Evolutionary conservation across 148 eudicot genomes (phyloP).

Genomic region (Linanthus parryae): DNA sequence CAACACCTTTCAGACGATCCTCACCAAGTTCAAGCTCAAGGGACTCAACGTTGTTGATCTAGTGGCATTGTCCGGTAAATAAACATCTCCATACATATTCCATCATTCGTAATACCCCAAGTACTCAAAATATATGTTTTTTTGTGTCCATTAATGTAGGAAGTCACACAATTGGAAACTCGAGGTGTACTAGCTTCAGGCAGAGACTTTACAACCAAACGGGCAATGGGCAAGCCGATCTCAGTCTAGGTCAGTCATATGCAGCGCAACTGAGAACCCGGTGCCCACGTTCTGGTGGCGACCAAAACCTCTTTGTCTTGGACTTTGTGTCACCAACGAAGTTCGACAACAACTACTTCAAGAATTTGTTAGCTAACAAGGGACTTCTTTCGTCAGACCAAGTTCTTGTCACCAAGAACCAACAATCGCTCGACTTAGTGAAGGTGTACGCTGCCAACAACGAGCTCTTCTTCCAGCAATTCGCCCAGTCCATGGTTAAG

Average conservation of each 20-base stretch:
- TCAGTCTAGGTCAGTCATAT: slow-evolving; percentile 32
- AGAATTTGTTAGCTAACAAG: slow-evolving; percentile 42
- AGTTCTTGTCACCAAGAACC: slow-evolving; percentile 34
- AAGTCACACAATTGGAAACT: slow-evolving; percentile 67
- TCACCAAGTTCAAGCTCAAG: slow-evolving; percentile 62
- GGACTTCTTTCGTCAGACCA: slow-evolving; percentile 59
- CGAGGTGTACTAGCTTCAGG: slow-evolving; percentile 81
- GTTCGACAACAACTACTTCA: slow-evolving; percentile 63
- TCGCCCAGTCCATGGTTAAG: slow-evolving; percentile 57
- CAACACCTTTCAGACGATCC: slow-evolving; percentile 68
- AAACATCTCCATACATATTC: neutral
- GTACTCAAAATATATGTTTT: neutral
- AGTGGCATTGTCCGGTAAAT: slow-evolving; percentile 73
- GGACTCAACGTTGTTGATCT: slow-evolving; percentile 64
- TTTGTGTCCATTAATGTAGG: slow-evolving; percentile 22
- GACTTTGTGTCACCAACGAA: slow-evolving; percentile 40
- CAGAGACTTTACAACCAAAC: slow-evolving; percentile 79
- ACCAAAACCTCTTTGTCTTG: slow-evolving; percentile 65
- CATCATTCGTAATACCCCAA: neutral
- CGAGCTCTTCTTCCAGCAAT: slow-evolving; percentile 51
- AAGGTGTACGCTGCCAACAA: slow-evolving; percentile 45
- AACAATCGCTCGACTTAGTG: slow-evolving; percentile 28
- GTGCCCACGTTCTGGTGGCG: slow-evolving; percentile 79
- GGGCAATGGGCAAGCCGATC: slow-evolving; percentile 51
- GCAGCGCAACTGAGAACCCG: slow-evolving; percentile 36